Evolutionary conservation across 2,329 filamentous ascomycete species (phyloP).

Genomic region (Xylariaceae sp.): DNA sequence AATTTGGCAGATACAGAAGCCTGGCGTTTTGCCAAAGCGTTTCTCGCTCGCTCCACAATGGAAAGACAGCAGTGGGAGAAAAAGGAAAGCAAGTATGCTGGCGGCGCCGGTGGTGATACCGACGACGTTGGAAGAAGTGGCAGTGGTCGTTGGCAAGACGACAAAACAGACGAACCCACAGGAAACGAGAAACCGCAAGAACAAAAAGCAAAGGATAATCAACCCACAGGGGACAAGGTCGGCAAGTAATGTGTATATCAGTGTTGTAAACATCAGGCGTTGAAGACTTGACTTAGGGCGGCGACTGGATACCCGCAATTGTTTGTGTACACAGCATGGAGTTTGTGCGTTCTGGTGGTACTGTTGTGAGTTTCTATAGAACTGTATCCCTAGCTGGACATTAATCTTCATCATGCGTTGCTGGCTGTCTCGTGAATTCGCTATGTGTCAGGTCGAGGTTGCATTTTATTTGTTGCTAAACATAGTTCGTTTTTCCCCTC

Average conservation of each 20-base stretch:
- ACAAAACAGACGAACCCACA: conserved; percentile 14
- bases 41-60: conserved; percentile 56
- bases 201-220: no score
- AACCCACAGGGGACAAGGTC: no score
- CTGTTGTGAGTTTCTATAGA: conserved; percentile 1
- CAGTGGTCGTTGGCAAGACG: conserved; percentile 34
- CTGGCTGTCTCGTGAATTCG: background rate
- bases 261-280: conserved; percentile 3
- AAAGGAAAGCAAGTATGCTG: conserved; percentile 61
- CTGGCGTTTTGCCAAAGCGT: conserved; percentile 71
- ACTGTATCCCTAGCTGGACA: background rate
- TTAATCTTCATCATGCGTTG: background rate
- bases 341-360: conserved; percentile 15
- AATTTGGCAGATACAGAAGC: conserved; percentile 71
- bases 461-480: no score
- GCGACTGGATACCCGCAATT: conserved; percentile 6
- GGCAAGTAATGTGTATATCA: conserved; percentile 3
- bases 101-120: conserved; percentile 54
- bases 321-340: conserved; percentile 10
- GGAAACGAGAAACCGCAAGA: no score
- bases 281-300: conserved; percentile 1
- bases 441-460: no score
- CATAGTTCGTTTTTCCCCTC: no score
- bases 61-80: conserved; percentile 68
- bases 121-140: conserved; percentile 30